phyloP scores from a whole-genome alignment of 179 eudicot species.

The Gypsophila paniculata region DNA sequence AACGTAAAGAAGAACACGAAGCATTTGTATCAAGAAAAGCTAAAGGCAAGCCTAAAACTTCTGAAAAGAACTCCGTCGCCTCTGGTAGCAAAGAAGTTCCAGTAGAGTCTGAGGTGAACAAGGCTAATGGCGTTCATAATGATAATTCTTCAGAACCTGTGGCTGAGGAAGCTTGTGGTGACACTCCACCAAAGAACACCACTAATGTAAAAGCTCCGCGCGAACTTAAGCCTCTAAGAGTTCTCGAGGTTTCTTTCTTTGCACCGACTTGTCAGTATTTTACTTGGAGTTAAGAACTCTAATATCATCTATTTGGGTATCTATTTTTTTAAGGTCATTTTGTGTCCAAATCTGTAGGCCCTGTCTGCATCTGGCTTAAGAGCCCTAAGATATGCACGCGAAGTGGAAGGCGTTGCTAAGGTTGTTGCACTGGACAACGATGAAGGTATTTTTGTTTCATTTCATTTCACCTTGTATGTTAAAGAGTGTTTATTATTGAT shows the following conservation, averaged over 20 bases:
- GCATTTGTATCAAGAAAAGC: conserved; percentile 43
- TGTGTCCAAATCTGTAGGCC: conserved; percentile 42
- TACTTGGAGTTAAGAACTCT: neutral
- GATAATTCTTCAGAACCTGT: conserved; percentile 34
- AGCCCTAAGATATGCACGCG: conserved; percentile 96
- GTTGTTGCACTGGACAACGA: conserved; percentile 96
- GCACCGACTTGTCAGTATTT: neutral
- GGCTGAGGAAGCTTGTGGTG: conserved; percentile 44
- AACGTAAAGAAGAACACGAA: conserved; percentile 79
- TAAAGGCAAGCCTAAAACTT: conserved; percentile 37
- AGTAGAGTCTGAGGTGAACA: conserved; percentile 28
- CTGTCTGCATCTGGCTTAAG: conserved; percentile 94
- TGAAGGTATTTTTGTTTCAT: conserved; percentile 47
- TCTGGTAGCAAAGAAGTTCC: conserved; percentile 30
- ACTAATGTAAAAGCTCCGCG: conserved; percentile 41
- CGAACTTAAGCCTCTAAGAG: conserved; percentile 80
- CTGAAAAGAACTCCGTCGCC: conserved; percentile 33
- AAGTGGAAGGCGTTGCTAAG: conserved; percentile 81
- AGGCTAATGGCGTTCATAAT: conserved; percentile 46
- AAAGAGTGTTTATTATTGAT: neutral
- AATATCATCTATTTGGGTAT: neutral
- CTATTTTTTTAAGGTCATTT: neutral
- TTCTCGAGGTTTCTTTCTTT: conserved; percentile 65
- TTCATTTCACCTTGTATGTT: neutral
- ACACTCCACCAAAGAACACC: conserved; percentile 27